phyloP scores from a whole-genome alignment of 192 early-diverging fungal species.

The Podila horticola region DNA sequence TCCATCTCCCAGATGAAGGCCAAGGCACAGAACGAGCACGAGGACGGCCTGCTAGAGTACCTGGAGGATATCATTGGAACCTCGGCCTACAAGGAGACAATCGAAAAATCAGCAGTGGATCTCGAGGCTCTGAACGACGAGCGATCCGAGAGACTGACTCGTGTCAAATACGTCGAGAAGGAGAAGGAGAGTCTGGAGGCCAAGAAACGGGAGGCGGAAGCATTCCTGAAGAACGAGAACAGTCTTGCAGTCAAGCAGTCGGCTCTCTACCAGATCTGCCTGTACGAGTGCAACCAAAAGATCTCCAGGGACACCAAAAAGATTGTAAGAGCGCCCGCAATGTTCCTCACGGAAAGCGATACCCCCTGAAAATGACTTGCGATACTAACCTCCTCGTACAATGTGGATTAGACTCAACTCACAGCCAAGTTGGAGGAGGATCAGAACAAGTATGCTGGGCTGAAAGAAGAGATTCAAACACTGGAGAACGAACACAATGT shows the following conservation, averaged over 20 bases:
- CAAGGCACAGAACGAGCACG: slow-evolving; percentile 89
- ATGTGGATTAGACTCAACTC: slow-evolving; percentile 57
- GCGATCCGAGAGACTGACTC: slow-evolving; percentile 81
- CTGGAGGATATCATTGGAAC: slow-evolving; percentile 99
- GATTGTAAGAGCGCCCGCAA: slow-evolving; percentile 41
- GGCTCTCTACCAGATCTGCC: slow-evolving; percentile 76
- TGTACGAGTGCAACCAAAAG: slow-evolving; percentile 69
- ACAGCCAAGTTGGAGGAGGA: slow-evolving; percentile 69
- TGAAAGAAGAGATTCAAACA: slow-evolving; percentile 70
- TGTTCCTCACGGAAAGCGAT: neutral
- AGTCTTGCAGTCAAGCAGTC: slow-evolving; percentile 77
- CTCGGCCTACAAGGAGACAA: slow-evolving; percentile 83
- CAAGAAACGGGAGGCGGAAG: slow-evolving; percentile 83
- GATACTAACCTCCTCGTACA: neutral
- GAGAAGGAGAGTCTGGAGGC: slow-evolving; percentile 85
- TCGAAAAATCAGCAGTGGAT: slow-evolving; percentile 73
- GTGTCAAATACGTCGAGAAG: slow-evolving; percentile 90
- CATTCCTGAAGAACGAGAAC: slow-evolving; percentile 85
- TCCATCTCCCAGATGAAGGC: slow-evolving; percentile 98
- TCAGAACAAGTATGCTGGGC: slow-evolving; percentile 64
- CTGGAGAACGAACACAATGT: slow-evolving; percentile 70
- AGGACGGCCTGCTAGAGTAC: slow-evolving; percentile 97
- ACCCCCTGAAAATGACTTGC: neutral
- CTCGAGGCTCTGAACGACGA: slow-evolving; percentile 84
- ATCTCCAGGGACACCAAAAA: slow-evolving; percentile 55